Evolutionary conservation across 768 basidiomycete genomes (phyloP).

Genomic region (Paxillus ammoniavirescens): DNA sequence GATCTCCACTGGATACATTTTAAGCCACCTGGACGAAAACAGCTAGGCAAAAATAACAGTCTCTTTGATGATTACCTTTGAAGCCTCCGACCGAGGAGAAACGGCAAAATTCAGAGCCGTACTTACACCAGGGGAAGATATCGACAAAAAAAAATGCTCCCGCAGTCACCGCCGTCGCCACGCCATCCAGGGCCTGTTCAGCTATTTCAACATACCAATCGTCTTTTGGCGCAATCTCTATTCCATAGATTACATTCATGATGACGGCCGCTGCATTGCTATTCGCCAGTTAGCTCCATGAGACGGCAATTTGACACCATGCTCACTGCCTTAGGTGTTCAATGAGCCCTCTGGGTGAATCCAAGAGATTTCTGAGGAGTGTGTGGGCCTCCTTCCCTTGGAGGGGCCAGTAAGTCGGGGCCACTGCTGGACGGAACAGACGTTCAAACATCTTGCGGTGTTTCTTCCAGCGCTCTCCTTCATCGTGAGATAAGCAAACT

Average conservation of each 20-base stretch:
- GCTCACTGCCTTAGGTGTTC: slow-evolving; percentile 51
- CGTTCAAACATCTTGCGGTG: slow-evolving; percentile 54
- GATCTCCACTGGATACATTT: too few relatives aligned
- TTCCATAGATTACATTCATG: slow-evolving; percentile 54
- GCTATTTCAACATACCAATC: slow-evolving; percentile 52
- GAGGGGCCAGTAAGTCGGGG: slow-evolving; percentile 41
- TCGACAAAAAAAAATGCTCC: slow-evolving; percentile 55
- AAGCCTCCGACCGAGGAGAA: slow-evolving; percentile 29
- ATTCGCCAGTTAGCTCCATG: background rate
- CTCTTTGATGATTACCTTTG: slow-evolving; percentile 27
- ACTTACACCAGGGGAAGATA: slow-evolving; percentile 42
- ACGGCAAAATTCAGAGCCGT: slow-evolving; percentile 17
- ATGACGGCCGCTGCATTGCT: slow-evolving; percentile 52
- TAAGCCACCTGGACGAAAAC: background rate
- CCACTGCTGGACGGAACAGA: slow-evolving; percentile 46
- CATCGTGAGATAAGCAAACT: background rate
- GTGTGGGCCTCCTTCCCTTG: slow-evolving; percentile 45
- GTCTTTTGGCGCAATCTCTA: slow-evolving; percentile 39
- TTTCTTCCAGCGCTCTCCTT: slow-evolving; percentile 52
- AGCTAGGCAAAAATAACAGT: slow-evolving; percentile 23
- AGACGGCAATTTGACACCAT: background rate
- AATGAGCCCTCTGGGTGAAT: slow-evolving; percentile 42
- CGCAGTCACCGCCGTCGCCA: slow-evolving; percentile 48
- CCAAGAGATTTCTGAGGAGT: slow-evolving; percentile 44
- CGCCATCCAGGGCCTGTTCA: slow-evolving; percentile 49